Evolutionary conservation across 495 filamentous ascomycete genomes (phyloP).

Genomic region (Aspergillus ellipticus): DNA sequence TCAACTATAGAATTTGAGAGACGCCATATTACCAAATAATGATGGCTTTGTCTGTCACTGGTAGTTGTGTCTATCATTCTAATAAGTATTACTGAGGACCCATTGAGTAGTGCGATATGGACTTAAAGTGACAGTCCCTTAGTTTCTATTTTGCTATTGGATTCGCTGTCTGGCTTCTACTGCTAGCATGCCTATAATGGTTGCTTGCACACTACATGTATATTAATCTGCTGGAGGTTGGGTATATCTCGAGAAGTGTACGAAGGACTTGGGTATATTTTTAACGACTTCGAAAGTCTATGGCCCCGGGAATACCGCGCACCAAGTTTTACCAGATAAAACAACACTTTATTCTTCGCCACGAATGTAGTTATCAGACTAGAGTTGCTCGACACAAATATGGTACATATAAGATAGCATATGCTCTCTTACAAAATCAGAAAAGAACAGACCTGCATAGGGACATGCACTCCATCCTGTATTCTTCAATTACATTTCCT

Average conservation of each 20-base stretch:
- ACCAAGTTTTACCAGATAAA: too few relatives aligned
- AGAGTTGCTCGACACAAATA: not conserved
- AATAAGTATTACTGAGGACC: not conserved
- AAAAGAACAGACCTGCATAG: constrained; percentile 2
- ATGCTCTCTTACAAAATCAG: not conserved
- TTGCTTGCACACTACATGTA: constrained; percentile 5
- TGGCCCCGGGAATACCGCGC: too few relatives aligned
- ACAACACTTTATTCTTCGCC: too few relatives aligned
- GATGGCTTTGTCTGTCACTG: constrained; percentile 7
- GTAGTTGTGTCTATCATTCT: not conserved
- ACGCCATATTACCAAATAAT: constrained; percentile 29
- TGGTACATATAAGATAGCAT: not conserved
- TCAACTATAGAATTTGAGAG: constrained; percentile 43
- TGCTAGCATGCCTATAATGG: constrained; percentile 3
- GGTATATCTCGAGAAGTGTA: too few relatives aligned
- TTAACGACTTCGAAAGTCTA: too few relatives aligned
- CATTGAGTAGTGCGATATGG: not conserved
- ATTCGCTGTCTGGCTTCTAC: not conserved
- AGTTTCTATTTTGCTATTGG: not conserved
- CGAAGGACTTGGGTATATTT: too few relatives aligned
- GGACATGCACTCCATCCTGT: not conserved
- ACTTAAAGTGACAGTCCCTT: not conserved
- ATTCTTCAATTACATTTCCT: constrained; percentile 26
- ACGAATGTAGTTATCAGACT: too few relatives aligned
- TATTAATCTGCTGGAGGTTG: constrained; percentile 10